A percentile compares a stretch with the other conserved stretches of the same genome.
phyloP scores from a whole-genome alignment of 768 basidiomycete genomes.

The Hygrophoropsis aurantiaca region DNA sequence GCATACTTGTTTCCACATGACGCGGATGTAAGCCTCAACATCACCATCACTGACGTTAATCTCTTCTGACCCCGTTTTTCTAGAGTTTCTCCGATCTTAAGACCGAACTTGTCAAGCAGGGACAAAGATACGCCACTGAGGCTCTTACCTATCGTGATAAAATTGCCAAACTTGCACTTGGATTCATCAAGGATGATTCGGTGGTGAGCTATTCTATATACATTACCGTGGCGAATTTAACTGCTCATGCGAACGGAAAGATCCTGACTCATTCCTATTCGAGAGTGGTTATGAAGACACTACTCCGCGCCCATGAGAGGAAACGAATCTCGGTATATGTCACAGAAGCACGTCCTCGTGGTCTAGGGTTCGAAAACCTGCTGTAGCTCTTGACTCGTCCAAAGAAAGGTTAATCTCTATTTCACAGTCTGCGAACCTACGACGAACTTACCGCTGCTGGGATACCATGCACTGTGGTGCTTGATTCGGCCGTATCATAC shows the following conservation, averaged over 20 bases:
- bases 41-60: slow-evolving; percentile 12
- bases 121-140: slow-evolving; percentile 71
- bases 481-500: slow-evolving; percentile 96
- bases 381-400: slow-evolving; percentile 7
- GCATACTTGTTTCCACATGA: slow-evolving; percentile 84
- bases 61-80: slow-evolving; percentile 1
- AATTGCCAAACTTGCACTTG: slow-evolving; percentile 85
- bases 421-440: slow-evolving; percentile 82
- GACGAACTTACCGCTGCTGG: slow-evolving; percentile 84
- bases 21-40: slow-evolving; percentile 57
- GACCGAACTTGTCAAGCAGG: slow-evolving; percentile 78
- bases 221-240: slow-evolving; percentile 8
- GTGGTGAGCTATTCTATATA: slow-evolving; percentile 52
- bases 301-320: slow-evolving; percentile 84
- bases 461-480: slow-evolving; percentile 90
- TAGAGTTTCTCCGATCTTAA: slow-evolving; percentile 87
- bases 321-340: slow-evolving; percentile 98
- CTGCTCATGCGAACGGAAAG: slow-evolving; percentile 39
- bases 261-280: slow-evolving; percentile 98
- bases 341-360: slow-evolving; percentile 90
- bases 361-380: slow-evolving; percentile 66
- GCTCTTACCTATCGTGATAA: slow-evolving; percentile 85
- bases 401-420: slow-evolving; percentile 5
- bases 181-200: slow-evolving; percentile 94
- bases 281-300: slow-evolving; percentile 90